phyloP scores from a whole-genome alignment of 345 rosid genomes.

The Citrus mangshanensis region DNA sequence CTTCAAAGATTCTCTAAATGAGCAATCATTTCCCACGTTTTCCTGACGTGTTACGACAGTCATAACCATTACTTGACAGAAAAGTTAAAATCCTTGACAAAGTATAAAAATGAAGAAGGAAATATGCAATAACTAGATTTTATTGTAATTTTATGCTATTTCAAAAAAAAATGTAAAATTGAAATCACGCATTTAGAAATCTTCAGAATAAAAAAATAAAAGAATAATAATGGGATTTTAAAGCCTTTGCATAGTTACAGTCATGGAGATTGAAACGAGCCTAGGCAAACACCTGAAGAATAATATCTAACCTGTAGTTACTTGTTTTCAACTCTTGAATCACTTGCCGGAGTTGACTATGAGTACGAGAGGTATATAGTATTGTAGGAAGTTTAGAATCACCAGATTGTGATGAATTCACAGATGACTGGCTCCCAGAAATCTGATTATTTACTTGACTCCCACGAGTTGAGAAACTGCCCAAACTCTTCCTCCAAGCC shows the following conservation, averaged over 20 bases:
- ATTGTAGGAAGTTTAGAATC: slow-evolving; percentile 57
- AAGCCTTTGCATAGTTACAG: background rate
- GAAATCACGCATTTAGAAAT: background rate
- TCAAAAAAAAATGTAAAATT: background rate
- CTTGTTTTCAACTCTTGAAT: slow-evolving; percentile 81
- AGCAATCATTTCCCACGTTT: background rate
- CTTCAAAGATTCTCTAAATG: background rate
- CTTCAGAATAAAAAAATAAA: background rate
- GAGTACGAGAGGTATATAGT: slow-evolving; percentile 85
- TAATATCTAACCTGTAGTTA: slow-evolving; percentile 65
- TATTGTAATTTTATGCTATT: background rate
- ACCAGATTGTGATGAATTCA: slow-evolving; percentile 26
- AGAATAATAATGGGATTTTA: background rate
- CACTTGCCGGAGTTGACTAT: slow-evolving; percentile 96
- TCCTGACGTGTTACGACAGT: background rate
- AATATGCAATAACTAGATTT: background rate
- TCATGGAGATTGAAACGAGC: background rate
- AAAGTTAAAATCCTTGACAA: background rate
- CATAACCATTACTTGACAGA: background rate
- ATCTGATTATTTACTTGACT: slow-evolving; percentile 29
- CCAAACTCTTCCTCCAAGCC: slow-evolving; percentile 97
- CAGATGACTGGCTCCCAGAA: slow-evolving; percentile 28
- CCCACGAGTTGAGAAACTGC: slow-evolving; percentile 60
- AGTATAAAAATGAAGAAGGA: background rate
- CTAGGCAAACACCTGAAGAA: slow-evolving; percentile 1